Percentiles rank a stretch among this genome's conserved stretches.
These are phyloP conservation scores for Castanospermum australe DNA, from an alignment of 306 rosid genomes.

Conservation along the genomic window DNA sequence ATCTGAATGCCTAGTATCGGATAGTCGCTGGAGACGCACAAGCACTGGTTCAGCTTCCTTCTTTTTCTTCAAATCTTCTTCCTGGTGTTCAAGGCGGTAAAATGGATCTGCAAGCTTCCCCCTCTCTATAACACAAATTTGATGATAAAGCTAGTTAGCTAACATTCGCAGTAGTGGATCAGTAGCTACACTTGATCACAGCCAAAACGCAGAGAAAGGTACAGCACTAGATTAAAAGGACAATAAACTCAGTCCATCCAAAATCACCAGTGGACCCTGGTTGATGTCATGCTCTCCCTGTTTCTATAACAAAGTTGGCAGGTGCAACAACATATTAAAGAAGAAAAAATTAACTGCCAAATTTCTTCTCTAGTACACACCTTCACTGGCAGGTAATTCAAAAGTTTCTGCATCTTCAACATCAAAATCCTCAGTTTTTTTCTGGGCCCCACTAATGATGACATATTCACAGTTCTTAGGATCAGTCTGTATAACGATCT, in stretches of 20 bases:
- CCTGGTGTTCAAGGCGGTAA: constrained; percentile 94
- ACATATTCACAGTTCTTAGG: constrained; percentile 83
- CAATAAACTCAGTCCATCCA: not conserved
- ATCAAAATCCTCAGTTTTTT: constrained; percentile 74
- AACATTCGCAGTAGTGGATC: not conserved
- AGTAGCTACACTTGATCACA: not conserved
- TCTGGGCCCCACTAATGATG: constrained; percentile 77
- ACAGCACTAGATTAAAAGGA: not conserved
- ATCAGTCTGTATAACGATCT: constrained; percentile 88
- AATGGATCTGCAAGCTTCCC: constrained; percentile 95
- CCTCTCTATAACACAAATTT: constrained; percentile 47
- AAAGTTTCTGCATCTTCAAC: constrained; percentile 88
- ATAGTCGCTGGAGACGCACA: constrained; percentile 72
- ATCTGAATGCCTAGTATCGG: constrained; percentile 81
- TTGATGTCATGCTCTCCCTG: not conserved
- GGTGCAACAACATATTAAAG: not conserved
- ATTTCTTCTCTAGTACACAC: constrained; percentile 27
- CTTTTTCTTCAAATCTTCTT: constrained; percentile 78
- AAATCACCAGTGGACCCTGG: not conserved
- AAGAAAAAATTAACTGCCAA: not conserved
- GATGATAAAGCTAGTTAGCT: not conserved
- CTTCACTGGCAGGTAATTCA: constrained; percentile 88
- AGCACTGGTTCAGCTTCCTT: constrained; percentile 89
- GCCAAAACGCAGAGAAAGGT: not conserved
- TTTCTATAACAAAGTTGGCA: not conserved